Evolutionary conservation across 2,329 filamentous ascomycete genomes (phyloP), one percentile per base, ranked within the genome.

Genomic region (Arthrinium puccinioides): DNA sequence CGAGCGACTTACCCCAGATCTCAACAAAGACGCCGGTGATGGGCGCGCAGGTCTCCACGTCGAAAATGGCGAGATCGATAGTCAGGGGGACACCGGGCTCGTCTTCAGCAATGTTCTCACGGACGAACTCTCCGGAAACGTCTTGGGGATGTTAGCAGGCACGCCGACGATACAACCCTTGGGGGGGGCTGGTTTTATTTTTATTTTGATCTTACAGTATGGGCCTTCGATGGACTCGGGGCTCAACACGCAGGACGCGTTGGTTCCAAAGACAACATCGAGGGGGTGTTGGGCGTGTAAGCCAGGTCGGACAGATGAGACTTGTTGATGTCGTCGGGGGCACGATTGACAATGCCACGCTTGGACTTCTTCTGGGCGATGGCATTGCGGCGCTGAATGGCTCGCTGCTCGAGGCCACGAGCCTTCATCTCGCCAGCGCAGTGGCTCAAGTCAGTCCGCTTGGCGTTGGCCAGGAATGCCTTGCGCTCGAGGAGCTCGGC

Each of bases 161-260:
- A n/a, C n/a, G n/a, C n/a, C n/a, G n/a, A n/a, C n/a, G n/a, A n/a
- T n/a, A n/a, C n/a, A n/a, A n/a, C n/a, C n/a, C n/a, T n/a, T n/a
- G n/a, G n/a, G n/a, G n/a, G n/a, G n/a, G n/a, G n/a, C n/a, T n/a
- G n/a, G n/a, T n/a, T n/a, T n/a, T n/a, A n/a, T n/a, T n/a, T n/a
- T n/a, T n/a, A n/a, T n/a, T n/a, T n/a, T n/a, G n/a, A n/a, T n/a
- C 56, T 44, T 47, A 59, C 60, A 76, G 57, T 74, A 76, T 15
- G 72, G 72, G 1, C 72, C 72, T 49, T 73, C 60, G 4, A 65
- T 74, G 15, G 67, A 64, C 49, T 75, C 71, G 1, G 70, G 69
- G n/a, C 61, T 67, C 20, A 76, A 56, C 19, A 73, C 55, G 43
- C 71, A 75, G 14, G 65, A 64, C 29, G 54, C 59, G 48, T 66